Evolutionary conservation across 352 stramenopile species (phyloP).

Genomic region (Elongisporangium undulatum): DNA sequence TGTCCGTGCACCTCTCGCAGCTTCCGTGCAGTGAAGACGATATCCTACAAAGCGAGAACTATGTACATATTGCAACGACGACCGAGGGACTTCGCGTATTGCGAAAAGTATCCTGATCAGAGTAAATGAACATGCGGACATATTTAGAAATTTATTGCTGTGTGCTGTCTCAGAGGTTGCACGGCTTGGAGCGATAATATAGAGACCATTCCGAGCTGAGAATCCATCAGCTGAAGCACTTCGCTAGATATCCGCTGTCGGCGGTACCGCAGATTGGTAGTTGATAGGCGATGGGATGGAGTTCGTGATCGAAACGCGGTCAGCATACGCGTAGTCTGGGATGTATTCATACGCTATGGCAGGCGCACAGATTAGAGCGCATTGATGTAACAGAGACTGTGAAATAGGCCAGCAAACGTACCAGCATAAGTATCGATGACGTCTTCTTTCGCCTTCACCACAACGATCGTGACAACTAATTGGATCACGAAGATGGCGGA

Average conservation of each 20-base stretch:
- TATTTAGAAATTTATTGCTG: not conserved
- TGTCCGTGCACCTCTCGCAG: conserved; percentile 38
- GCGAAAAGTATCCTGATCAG: conserved; percentile 31
- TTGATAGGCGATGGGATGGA: conserved; percentile 39
- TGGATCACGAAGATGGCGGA: conserved; percentile 58
- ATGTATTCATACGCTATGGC: conserved; percentile 78
- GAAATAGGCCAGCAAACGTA: conserved; percentile 12
- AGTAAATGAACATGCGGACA: not conserved
- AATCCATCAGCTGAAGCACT: not conserved
- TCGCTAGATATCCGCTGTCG: conserved; percentile 34
- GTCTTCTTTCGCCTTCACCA: conserved; percentile 77
- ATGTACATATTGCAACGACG: conserved; percentile 35
- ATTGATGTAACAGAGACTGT: conserved; percentile 1
- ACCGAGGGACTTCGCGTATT: conserved; percentile 49
- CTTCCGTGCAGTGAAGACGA: conserved; percentile 30
- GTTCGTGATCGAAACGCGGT: conserved; percentile 35
- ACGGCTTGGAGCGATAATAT: no score
- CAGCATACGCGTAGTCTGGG: conserved; percentile 45
- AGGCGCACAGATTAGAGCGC: not conserved
- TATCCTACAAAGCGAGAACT: conserved; percentile 27
- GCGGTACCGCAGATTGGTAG: conserved; percentile 60
- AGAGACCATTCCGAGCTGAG: conserved; percentile 1
- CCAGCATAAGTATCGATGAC: conserved; percentile 83
- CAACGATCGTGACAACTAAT: conserved; percentile 43
- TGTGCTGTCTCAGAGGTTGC: no score